A percentile compares a stretch with the other conserved stretches of the same genome.
These are phyloP conservation scores for Epicoccum nigrum DNA, from an alignment of 2,329 filamentous ascomycete species.

Conservation along the genomic window DNA sequence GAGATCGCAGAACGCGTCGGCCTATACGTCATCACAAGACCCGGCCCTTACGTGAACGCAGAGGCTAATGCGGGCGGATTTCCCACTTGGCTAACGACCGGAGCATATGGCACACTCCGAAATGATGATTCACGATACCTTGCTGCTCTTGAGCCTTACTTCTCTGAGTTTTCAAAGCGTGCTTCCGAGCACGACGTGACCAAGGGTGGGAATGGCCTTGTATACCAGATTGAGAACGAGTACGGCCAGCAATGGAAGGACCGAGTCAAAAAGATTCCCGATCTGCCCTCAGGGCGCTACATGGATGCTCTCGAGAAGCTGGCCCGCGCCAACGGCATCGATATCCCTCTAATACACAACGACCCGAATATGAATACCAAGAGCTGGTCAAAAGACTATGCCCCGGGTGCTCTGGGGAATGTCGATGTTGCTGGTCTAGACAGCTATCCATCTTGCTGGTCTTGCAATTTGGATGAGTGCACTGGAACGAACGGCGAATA, in stretches of 20 bases:
- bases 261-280: slow-evolving; percentile 51
- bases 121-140: slow-evolving; percentile 61
- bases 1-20: slow-evolving; percentile 61
- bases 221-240: slow-evolving; percentile 66
- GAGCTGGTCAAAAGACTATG: slow-evolving; percentile 67
- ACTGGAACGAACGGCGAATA: slow-evolving; percentile 63
- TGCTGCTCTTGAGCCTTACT: slow-evolving; percentile 61
- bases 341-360: slow-evolving; percentile 64
- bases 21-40: slow-evolving; percentile 62
- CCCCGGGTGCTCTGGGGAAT: slow-evolving; percentile 58
- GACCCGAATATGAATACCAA: slow-evolving; percentile 64
- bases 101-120: slow-evolving; percentile 61
- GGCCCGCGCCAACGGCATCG: slow-evolving; percentile 63
- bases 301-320: slow-evolving; percentile 63
- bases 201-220: slow-evolving; percentile 62
- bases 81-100: slow-evolving; percentile 67
- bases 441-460: slow-evolving; percentile 64
- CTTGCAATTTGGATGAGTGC: slow-evolving; percentile 66
- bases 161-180: slow-evolving; percentile 57
- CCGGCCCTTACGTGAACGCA: slow-evolving; percentile 68
- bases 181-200: slow-evolving; percentile 62
- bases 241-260: slow-evolving; percentile 52
- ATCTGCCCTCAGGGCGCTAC: slow-evolving; percentile 58
- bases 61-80: slow-evolving; percentile 65
- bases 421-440: slow-evolving; percentile 62